phyloP scores from a whole-genome alignment of 2,329 filamentous ascomycete species.

The Cladosporium sp. region DNA sequence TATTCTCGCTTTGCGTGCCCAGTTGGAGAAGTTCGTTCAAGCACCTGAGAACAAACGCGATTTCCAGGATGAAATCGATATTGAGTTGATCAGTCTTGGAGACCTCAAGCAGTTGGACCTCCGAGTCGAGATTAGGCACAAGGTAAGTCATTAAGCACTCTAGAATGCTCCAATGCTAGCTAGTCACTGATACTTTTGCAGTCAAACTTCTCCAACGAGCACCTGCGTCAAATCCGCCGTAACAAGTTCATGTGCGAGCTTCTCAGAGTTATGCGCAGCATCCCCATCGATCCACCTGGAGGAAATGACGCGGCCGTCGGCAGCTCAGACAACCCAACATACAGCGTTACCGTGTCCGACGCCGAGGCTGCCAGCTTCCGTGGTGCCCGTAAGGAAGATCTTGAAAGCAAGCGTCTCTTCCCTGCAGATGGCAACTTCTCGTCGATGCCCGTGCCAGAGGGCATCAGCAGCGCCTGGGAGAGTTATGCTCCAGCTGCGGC shows the following conservation, averaged over 20 bases:
- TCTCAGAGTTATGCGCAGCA: conserved; percentile 72
- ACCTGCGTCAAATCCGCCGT: conserved; percentile 69
- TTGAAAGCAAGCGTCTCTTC: conserved; percentile 8
- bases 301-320: conserved; percentile 61
- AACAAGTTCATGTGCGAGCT: conserved; percentile 96
- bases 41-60: conserved; percentile 33
- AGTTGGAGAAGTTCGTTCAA: conserved; percentile 30
- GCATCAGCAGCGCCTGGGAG: conserved; percentile 11
- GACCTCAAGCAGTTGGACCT: conserved; percentile 32
- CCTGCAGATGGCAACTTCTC: conserved; percentile 1
- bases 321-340: conserved; percentile 63
- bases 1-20: conserved; percentile 26
- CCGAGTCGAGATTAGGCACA: conserved; percentile 31
- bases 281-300: conserved; percentile 77
- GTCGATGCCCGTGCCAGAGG: background rate
- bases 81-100: conserved; percentile 28
- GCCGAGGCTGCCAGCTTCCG: conserved; percentile 6
- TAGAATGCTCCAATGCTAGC: background rate
- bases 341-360: conserved; percentile 65
- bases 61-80: conserved; percentile 30
- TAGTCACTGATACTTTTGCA: background rate
- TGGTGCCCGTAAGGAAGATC: conserved; percentile 7
- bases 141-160: conserved; percentile 16
- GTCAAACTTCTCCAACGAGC: conserved; percentile 59
- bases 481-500: background rate